Evolutionary conservation across 257 asterid species (phyloP), one percentile per base, ranked within the genome.

Genomic region (Solanum bulbocastanum): DNA sequence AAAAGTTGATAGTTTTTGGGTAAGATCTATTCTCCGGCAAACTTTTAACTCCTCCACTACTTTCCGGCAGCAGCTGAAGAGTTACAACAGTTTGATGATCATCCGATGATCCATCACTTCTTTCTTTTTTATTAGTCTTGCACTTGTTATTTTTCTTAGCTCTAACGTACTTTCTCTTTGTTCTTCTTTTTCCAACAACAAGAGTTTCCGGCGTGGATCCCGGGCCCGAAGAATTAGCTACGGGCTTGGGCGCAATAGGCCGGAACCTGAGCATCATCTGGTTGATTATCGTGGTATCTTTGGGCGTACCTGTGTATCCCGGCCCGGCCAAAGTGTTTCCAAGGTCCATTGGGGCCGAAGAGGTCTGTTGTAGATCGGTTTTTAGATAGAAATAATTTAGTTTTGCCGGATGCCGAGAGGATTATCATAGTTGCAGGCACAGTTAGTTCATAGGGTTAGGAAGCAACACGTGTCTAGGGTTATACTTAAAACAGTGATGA

Each of bases 201-300:
- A 44, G 35, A 9, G n/a, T 75, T 12, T 52, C 83, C 14, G 79
- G 33, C 8, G 62, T 18, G 4, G 87, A 46, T 52, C 90, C 91
- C 35, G 90, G 62, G 15, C 20, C 81, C 3, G 93, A 86, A 36
- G 89, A 88, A 10, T 52, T 89, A 39, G 89, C 20, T 22, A 66
- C 66, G 68, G 94, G 94, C 87, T 91, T 92, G 6, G 94, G 94
- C 35, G 94, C 94, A 8, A 92, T 92, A 16, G 94, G 94, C 44
- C 87, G 82, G 87, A 85, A 85, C 5, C 65, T 39, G 23, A 66
- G 18, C 87, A 85, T 85, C 40, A 10, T 27, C 18, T 46, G 46
- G 78, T 85, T 85, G 82, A 85, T 85, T 62, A 85, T 39, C 66
- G 82, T 66, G 66, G 52, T 40, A 4, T 85, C 87, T 7, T 62